A percentile compares a stretch with the other conserved stretches of the same genome.
Evolutionary conservation across 23 red algal genomes (phyloP).

Genomic region (Gracilaria caudata): DNA sequence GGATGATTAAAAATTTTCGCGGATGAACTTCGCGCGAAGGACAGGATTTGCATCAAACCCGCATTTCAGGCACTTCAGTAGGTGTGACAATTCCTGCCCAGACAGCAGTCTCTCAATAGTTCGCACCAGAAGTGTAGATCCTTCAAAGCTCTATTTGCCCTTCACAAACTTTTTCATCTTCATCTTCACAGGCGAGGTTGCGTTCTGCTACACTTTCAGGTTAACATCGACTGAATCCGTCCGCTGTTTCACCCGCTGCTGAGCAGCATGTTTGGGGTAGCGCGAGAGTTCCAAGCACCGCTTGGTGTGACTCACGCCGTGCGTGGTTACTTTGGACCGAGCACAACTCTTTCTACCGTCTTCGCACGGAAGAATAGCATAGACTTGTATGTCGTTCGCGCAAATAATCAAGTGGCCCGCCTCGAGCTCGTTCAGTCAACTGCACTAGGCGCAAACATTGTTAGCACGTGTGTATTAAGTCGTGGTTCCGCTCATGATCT

Average conservation of each 20-base stretch:
- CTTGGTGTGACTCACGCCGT: slow-evolving; percentile 73
- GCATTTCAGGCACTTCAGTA: too few species aligned
- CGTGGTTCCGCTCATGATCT: slow-evolving; percentile 29
- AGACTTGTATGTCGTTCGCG: slow-evolving; percentile 75
- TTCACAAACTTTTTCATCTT: too few species aligned
- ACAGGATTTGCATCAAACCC: too few species aligned
- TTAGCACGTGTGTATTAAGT: slow-evolving; percentile 40
- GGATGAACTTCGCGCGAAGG: too few species aligned
- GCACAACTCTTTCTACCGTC: slow-evolving; percentile 33
- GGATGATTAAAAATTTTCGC: too few species aligned
- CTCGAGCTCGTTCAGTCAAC: slow-evolving; percentile 46
- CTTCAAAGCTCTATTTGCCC: too few species aligned
- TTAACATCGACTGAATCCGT: not conserved
- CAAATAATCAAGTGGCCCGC: slow-evolving; percentile 37
- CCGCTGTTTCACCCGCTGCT: not conserved
- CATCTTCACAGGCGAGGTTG: too few species aligned
- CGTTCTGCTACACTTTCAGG: too few species aligned
- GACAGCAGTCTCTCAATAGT: too few species aligned
- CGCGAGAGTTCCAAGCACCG: slow-evolving; percentile 65
- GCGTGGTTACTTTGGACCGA: slow-evolving; percentile 66
- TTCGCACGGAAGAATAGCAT: slow-evolving; percentile 65
- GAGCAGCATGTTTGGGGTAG: slow-evolving; percentile 57
- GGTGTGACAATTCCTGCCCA: too few species aligned
- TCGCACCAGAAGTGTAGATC: too few species aligned
- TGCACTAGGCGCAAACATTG: slow-evolving; percentile 41